Conservation (phyloP, 441 rosid species). For the Corymbia citriodora region DNA sequence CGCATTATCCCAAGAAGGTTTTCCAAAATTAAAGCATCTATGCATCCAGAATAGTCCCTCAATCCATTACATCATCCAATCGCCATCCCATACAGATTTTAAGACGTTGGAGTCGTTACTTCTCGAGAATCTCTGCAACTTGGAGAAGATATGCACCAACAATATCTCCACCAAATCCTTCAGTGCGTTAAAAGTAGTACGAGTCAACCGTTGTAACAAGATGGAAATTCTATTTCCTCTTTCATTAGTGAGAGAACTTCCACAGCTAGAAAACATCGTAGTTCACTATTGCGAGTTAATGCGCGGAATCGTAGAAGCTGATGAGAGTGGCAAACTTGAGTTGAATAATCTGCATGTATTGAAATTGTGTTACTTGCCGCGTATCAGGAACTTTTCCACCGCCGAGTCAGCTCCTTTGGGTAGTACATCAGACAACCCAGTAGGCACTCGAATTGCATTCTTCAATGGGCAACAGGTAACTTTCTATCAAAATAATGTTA, state of each 20-base stretch:
- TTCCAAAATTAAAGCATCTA: neutral
- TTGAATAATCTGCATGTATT: rapidly evolving
- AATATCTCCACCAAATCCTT: rapidly evolving
- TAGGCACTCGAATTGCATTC: neutral
- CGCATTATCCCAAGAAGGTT: rapidly evolving
- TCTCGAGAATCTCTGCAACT: rapidly evolving
- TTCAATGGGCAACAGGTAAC: neutral
- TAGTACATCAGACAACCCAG: neutral
- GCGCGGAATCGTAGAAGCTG: neutral
- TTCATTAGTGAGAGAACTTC: neutral
- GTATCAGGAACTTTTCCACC: rapidly evolving
- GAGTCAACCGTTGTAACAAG: rapidly evolving
- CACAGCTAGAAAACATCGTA: rapidly evolving
- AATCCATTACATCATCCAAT: rapidly evolving
- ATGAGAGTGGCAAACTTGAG: neutral
- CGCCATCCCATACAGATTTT: rapidly evolving
- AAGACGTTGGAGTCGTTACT: rapidly evolving
- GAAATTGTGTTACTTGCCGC: rapidly evolving
- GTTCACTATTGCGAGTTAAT: rapidly evolving
- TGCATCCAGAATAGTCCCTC: rapidly evolving
- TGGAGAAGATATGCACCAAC: neutral
- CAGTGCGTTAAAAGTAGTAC: neutral
- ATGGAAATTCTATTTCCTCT: neutral
- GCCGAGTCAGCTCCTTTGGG: rapidly evolving
- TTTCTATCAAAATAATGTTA: too few species aligned